Evolutionary conservation across 1,284 basidiomycete genomes (phyloP), one percentile per base, ranked within the genome.

Genomic region (Agroathelia rolfsii): DNA sequence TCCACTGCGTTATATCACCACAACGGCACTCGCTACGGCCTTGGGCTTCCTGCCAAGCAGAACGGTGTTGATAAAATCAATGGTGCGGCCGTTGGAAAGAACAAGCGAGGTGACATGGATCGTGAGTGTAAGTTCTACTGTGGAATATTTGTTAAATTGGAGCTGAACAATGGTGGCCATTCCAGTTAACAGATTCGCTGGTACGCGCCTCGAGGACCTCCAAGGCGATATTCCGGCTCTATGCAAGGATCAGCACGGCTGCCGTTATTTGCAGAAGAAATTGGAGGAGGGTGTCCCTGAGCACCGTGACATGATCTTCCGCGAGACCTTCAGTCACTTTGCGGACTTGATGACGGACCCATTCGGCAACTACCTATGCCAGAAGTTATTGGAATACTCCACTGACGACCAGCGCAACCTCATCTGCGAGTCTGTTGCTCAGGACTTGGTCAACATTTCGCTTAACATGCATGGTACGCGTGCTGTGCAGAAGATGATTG

Each of bases 401-500:
- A 96, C 92, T 10, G 94, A 99, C 51, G 95, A 98, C 51, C 95
- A 98, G 55, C 78, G 95, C 40, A 94, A 93, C 53, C 71, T 92
- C 30, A 95, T 98, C 40, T 96, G 95, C 59, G 94, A 98, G 57
- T 92, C 89, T 14, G 94, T 99, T 32, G 89, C 92, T 21, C 84
- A 90, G 50, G 95, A 99, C 49, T 71, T 99, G 32, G 95, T 99
- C 47, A 90, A 85, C 50, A 98, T 99, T 54, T 96, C 92, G 27
- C 70, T 99, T 48, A 99, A 98, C 64, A 99, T 99, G 95, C 95
- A 99, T 60, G 95, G 95, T 24, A 99, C 95, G 23, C 80, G 95
- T 39, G 95, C 95, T 16, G 95, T 98, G 34, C 95, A 99, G 64
- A 98, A 98, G 70, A 98, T 97, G 92, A 96, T 99, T 46, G 95